Base-by-base conservation (phyloP, 345 rosid species). In the Hibiscus tridactylites region DNA sequence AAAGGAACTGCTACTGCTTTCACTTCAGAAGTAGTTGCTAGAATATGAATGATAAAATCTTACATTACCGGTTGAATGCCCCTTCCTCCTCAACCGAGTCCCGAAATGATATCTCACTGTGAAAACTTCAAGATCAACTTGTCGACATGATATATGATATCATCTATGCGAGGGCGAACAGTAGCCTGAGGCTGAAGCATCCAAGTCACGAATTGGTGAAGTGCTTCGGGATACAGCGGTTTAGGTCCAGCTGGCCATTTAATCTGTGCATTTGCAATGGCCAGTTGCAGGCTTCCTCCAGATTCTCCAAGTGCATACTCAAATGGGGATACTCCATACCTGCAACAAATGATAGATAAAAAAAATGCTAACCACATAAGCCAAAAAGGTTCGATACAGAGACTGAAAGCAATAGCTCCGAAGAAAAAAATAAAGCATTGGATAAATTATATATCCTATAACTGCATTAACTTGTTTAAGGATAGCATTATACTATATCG, bases 221-320 rank as follows among this genome's bases (percentile, higher is more conserved):
- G 88, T 33, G 94, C 91, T 47, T 92, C 98, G 37, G 99, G 99
- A 64, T 92, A 92, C 21, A 88, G 83, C 26, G 87, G 84, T 74
- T 87, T 92, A 17, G 98, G 93, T 77, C 96, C 98, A 33, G 86
- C 81, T 47, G 99, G 98, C 99, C 98, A 92, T 80, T 96, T 96
- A 74, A 96, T 77, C 79, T 91, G 97, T n/a, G 91, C 97, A 84
- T 92, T 96, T 74, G 89, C 77, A 50, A 92, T 79, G 74, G 99
- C 98, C 31, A 90, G 74, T 75, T 96, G 98, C 61, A 96, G 90
- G 88, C 96, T 96, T 76, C 98, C 99, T 72, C 92, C 99, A 0
- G 99, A 87, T 79, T 96, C 99, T 79, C 90, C 99, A 61, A 92
- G 94, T 7, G 97, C 97, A 71, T 96, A 96, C 81, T 96, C 98